phyloP scores from a whole-genome alignment of 2,329 filamentous ascomycete genomes.

The Hypomyces perniciosus region DNA sequence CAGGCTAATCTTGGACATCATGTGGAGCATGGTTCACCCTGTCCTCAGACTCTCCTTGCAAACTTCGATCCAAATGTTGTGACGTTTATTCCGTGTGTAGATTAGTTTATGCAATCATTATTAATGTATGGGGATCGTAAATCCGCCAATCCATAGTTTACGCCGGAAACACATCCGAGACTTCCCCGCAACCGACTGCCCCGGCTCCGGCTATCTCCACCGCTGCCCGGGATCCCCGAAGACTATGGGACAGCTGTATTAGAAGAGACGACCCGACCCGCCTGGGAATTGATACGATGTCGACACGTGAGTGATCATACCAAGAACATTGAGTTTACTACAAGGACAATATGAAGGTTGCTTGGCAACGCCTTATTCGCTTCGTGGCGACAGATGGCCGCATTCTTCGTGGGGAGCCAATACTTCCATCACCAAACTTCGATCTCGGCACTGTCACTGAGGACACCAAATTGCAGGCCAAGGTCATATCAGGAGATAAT shows the following conservation, averaged over 20 bases:
- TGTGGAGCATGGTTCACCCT: too few species aligned
- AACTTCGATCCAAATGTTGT: too few species aligned
- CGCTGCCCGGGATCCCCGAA: too few species aligned
- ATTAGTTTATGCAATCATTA: too few species aligned
- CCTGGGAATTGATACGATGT: too few species aligned
- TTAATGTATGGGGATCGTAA: too few species aligned
- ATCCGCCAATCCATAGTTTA: background rate
- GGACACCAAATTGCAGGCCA: conserved; percentile 43
- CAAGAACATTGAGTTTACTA: background rate
- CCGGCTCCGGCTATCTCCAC: background rate
- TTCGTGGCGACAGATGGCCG: conserved; percentile 47
- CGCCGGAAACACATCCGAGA: conserved; percentile 1
- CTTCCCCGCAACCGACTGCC: conserved; percentile 1
- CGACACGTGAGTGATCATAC: too few species aligned
- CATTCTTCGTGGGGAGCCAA: conserved; percentile 46
- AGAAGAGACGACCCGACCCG: too few species aligned
- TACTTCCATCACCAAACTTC: conserved; percentile 37
- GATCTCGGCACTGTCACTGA: conserved; percentile 40
- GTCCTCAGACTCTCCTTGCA: too few species aligned
- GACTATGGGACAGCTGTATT: too few species aligned
- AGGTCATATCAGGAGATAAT: conserved; percentile 44
- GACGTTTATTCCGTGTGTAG: too few species aligned
- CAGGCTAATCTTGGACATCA: too few species aligned
- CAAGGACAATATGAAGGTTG: conserved; percentile 22
- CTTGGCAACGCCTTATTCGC: conserved; percentile 49